Percentiles rank a stretch among this genome's conserved stretches.
phyloP scores from a whole-genome alignment of 768 basidiomycete species.

The Russula griseocarnosa region DNA sequence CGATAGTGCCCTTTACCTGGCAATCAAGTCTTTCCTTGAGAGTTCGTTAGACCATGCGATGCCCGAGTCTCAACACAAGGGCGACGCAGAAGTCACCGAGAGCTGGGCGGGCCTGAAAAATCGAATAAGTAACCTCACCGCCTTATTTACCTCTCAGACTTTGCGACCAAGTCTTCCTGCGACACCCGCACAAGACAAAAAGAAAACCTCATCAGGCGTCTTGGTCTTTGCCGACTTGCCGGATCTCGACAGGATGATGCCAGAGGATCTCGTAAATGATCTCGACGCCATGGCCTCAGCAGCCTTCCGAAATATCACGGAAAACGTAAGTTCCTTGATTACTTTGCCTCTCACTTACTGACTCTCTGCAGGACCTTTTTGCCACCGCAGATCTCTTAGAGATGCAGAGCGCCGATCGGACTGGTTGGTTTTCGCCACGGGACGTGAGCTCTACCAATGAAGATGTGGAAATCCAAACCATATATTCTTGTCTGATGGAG shows the following conservation, averaged over 20 bases:
- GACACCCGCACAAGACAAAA: not conserved
- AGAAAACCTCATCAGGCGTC: constrained; percentile 7
- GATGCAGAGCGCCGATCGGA: constrained; percentile 72
- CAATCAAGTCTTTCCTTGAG: constrained; percentile 57
- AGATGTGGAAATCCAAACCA: constrained; percentile 70
- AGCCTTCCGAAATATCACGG: constrained; percentile 69
- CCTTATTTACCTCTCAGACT: constrained; percentile 19
- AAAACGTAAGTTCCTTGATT: constrained; percentile 51
- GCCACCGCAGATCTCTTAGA: constrained; percentile 74
- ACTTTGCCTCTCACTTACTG: constrained; percentile 12
- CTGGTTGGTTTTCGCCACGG: constrained; percentile 68
- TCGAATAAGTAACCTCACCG: not conserved
- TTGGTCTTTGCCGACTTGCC: constrained; percentile 42
- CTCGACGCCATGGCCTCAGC: constrained; percentile 73
- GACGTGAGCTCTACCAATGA: constrained; percentile 57
- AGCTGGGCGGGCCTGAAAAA: constrained; percentile 16
- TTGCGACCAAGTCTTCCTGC: constrained; percentile 21
- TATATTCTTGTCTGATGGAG: constrained; percentile 69
- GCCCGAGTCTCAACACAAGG: constrained; percentile 33
- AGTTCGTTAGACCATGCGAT: constrained; percentile 50
- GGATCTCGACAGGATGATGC: constrained; percentile 57
- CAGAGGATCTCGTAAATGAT: constrained; percentile 72
- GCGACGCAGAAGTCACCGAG: constrained; percentile 16
- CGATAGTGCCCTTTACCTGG: constrained; percentile 58
- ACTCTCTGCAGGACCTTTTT: constrained; percentile 60